These are phyloP conservation scores for Bolboschoenoplectus hybrid DNA, from an alignment of 202 grass and related monocot genomes.

Conservation along the genomic window DNA sequence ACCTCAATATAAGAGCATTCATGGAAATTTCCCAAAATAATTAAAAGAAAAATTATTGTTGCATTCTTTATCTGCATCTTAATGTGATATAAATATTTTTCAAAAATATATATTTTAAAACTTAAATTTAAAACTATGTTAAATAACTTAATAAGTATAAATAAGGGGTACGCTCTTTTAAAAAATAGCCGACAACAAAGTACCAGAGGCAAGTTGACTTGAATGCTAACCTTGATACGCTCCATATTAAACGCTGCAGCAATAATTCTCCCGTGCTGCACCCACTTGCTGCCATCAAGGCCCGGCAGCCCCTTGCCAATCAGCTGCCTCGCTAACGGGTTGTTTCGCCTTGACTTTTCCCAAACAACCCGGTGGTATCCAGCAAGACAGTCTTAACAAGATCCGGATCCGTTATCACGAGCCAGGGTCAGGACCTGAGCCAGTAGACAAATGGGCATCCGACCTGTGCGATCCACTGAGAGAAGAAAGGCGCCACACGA, in stretches of 20 bases:
- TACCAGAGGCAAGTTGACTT: not conserved
- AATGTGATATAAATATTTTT: no score
- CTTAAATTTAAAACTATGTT: no score
- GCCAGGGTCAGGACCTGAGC: constrained; percentile 58
- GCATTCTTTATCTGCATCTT: no score
- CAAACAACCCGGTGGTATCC: constrained; percentile 58
- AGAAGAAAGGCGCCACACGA: constrained; percentile 61
- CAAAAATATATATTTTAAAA: no score
- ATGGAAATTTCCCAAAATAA: not conserved
- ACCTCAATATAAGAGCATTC: no score
- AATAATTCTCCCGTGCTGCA: constrained; percentile 60
- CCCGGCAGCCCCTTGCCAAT: constrained; percentile 62
- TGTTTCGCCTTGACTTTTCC: constrained; percentile 36
- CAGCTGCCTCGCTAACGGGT: constrained; percentile 60
- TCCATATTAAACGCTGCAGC: constrained; percentile 85
- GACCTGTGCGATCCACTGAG: constrained; percentile 54
- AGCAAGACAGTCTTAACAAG: constrained; percentile 53
- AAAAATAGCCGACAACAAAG: not conserved
- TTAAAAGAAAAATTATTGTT: no score
- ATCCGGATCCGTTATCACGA: constrained; percentile 57
- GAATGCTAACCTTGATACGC: constrained; percentile 60
- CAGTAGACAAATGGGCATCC: constrained; percentile 67
- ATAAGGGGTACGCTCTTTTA: not conserved
- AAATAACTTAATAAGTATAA: no score
- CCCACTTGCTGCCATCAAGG: constrained; percentile 63